Conservation (phyloP, 176 grass and related monocot species). For the Ensete glaucum region DNA sequence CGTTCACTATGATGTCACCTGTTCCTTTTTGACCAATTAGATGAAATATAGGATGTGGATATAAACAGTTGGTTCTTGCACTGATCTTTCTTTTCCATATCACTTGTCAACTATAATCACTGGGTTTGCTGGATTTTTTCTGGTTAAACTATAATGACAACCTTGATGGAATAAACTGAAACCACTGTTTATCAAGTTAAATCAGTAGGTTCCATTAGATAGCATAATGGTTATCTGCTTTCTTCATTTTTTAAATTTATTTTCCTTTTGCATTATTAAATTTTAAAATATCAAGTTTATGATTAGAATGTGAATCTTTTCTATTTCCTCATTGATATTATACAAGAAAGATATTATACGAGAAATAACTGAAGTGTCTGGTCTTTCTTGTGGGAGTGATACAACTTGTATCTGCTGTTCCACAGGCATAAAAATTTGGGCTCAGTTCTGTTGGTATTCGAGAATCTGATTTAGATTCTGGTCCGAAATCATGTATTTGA, state of each 20-base stretch:
- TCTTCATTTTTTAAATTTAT: neutral
- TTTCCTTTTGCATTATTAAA: no score
- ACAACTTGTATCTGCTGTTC: neutral
- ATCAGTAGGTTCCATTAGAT: neutral
- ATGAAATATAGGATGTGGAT: neutral
- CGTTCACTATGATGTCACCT: neutral
- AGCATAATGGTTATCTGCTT: neutral
- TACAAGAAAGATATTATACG: neutral
- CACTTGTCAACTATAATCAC: neutral
- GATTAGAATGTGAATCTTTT: neutral
- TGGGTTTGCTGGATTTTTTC: neutral
- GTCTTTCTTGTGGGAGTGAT: neutral
- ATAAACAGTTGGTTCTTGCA: neutral
- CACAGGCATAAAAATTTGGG: neutral
- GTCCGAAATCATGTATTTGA: neutral
- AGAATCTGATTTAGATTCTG: neutral
- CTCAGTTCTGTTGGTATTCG: neutral
- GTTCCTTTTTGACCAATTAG: neutral
- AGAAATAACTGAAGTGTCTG: neutral
- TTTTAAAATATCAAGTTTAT: no score
- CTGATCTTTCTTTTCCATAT: neutral
- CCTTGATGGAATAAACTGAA: neutral
- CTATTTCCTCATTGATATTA: neutral
- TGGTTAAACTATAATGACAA: neutral
- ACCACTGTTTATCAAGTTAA: neutral